Base-by-base conservation (phyloP, 2,329 filamentous ascomycete species). In the Sordariomycetes sp. region DNA sequence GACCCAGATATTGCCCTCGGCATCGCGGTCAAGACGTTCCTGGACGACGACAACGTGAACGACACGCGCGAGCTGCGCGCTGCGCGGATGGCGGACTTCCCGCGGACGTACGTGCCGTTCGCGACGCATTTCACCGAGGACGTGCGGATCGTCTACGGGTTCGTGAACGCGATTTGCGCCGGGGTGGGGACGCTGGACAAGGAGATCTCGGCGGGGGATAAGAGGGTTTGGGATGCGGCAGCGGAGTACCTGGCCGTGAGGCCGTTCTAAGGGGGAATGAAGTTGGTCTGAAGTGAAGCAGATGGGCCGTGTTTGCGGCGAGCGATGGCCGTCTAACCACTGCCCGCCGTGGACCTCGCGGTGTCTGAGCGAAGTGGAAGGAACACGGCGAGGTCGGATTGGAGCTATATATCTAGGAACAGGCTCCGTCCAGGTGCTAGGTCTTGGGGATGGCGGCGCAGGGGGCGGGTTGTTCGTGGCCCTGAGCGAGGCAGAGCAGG, bases 11-110 rank as follows among this genome's bases (percentile, higher is more conserved):
- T 89, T 53, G 86, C 83, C 13, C 77, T 94, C 36, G 87, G 86
- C 32, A 88, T 94, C 60, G 87, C 88, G 1, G 82, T 90, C 48
- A 89, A 90, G 69, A 89, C 86, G 10, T 89, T 89, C 66, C 78
- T 90, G 24, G 86, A 90, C 62, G 87, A 90, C 59, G 74, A 90
- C 54, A 78, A 81, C 55, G 76, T 78, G 22, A 71, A 74, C 10
- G 79, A 87, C 60, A 75, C 79, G 10, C 70, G 69, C 2, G 75
- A 79, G 56, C 65, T 70, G 57, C 74, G 75, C 53, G 67, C 70
- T 24, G 62, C 64, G 3, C 76, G 76, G 58, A 74, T 78, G 59
- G 61, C 69, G n/a, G 69, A 70, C 7, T 85, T 84, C 64, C 76
- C 78, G 2, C 66, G 65, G 55, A 74, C 68, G 15, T 82, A 74